Conservation (phyloP, 73 alveolate species). For the Effrenium voratum region DNA sequence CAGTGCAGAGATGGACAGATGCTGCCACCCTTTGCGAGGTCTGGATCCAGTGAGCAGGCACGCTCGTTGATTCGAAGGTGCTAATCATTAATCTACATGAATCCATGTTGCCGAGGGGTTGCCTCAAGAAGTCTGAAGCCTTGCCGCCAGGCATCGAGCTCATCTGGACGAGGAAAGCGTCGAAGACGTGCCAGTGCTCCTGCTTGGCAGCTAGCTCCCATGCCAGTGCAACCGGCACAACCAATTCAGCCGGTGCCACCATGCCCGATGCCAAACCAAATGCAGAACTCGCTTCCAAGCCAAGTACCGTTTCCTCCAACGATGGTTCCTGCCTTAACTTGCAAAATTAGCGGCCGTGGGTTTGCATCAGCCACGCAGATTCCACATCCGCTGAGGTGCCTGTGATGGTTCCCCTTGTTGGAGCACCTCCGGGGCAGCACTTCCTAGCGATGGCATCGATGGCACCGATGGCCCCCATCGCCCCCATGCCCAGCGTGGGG, state of each 20-base stretch:
- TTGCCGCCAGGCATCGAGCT: conserved; percentile 18
- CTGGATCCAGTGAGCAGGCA: conserved; percentile 24
- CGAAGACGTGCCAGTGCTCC: conserved; percentile 66
- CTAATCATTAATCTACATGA: too few species aligned
- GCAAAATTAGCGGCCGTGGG: background rate
- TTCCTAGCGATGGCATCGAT: conserved; percentile 75
- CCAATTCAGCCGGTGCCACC: background rate
- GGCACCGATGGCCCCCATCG: conserved; percentile 63
- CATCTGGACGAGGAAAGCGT: conserved; percentile 87
- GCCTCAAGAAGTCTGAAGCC: background rate
- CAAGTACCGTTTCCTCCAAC: conserved; percentile 67
- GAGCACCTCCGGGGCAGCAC: conserved; percentile 65
- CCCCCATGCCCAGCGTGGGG: conserved; percentile 20
- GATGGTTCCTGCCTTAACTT: conserved; percentile 29
- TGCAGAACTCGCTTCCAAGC: conserved; percentile 23
- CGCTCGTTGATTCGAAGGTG: background rate
- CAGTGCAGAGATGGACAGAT: conserved; percentile 73
- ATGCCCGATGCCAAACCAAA: conserved; percentile 20
- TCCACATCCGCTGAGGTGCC: conserved; percentile 11
- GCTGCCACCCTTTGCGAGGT: conserved; percentile 56
- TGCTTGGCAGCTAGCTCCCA: conserved; percentile 59
- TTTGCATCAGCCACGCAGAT: background rate
- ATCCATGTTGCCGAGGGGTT: too few species aligned
- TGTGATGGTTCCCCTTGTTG: conserved; percentile 63
- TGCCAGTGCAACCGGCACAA: background rate